Evolutionary conservation across 2,329 filamentous ascomycete genomes (phyloP).

Genomic region (Nectriaceae sp.): DNA sequence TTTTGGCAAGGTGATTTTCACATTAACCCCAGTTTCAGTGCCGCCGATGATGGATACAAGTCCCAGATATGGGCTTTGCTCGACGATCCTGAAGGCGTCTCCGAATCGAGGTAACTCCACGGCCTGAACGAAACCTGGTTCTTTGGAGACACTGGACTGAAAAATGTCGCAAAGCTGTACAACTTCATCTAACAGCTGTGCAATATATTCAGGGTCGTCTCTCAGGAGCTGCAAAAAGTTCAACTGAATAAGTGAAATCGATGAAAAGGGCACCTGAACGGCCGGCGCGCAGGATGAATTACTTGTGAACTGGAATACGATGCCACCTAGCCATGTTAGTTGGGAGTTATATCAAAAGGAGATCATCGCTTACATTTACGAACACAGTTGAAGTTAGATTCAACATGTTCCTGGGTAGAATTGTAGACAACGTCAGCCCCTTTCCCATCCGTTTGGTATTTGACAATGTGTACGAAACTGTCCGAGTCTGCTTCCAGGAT

Average conservation of each 20-base stretch:
- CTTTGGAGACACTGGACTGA: conserved; percentile 1
- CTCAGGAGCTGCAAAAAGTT: conserved; percentile 35
- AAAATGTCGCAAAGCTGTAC: conserved; percentile 6
- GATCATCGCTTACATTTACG: conserved; percentile 33
- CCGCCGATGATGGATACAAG: conserved; percentile 18
- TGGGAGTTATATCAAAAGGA: conserved; percentile 2
- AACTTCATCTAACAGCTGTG: conserved; percentile 27
- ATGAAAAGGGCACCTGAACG: conserved; percentile 11
- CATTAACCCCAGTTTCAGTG: conserved; percentile 8
- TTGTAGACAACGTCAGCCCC: conserved; percentile 50
- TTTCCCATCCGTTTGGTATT: conserved; percentile 31
- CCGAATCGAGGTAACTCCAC: conserved; percentile 25
- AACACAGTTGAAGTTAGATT: conserved; percentile 37
- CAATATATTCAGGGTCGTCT: conserved; percentile 35
- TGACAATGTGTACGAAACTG: conserved; percentile 35
- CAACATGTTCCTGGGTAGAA: conserved; percentile 39
- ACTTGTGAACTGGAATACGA: conserved; percentile 33
- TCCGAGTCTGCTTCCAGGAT: conserved; percentile 42
- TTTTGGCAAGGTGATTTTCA: conserved; percentile 25
- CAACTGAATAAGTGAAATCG: conserved; percentile 34
- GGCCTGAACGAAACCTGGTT: neutral
- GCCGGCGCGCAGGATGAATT: conserved; percentile 20
- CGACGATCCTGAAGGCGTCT: conserved; percentile 29
- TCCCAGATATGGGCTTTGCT: conserved; percentile 29
- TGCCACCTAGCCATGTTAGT: conserved; percentile 31